Conservation (phyloP, 352 stramenopile genomes). For the Globisporangium takayamanum region DNA sequence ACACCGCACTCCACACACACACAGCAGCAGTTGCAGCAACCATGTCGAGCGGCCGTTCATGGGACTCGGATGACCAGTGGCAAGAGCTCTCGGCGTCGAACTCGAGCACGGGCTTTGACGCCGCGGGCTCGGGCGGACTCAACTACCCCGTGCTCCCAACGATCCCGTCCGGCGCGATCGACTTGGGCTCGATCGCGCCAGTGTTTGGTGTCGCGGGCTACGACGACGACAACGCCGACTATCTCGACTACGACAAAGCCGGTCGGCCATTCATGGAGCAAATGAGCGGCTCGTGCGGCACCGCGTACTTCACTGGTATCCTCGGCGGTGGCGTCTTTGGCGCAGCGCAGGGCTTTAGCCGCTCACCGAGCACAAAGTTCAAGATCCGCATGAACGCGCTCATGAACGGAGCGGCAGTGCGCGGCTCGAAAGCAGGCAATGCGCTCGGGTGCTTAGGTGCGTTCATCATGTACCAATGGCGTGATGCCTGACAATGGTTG, state of each 20-base stretch:
- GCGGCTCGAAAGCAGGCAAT: slow-evolving; percentile 82
- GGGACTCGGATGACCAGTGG: slow-evolving; percentile 73
- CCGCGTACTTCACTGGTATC: slow-evolving; percentile 83
- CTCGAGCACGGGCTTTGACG: slow-evolving; percentile 29
- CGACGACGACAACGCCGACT: slow-evolving; percentile 72
- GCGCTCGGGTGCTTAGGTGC: slow-evolving; percentile 71
- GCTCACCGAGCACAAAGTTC: slow-evolving; percentile 80
- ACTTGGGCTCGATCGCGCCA: slow-evolving; percentile 76
- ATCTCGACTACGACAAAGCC: slow-evolving; percentile 82
- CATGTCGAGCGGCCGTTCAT: slow-evolving; percentile 38
- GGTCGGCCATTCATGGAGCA: slow-evolving; percentile 83
- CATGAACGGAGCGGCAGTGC: slow-evolving; percentile 78
- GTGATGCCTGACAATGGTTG: not conserved
- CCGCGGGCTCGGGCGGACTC: slow-evolving; percentile 33
- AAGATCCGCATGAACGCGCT: slow-evolving; percentile 86
- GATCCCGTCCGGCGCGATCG: slow-evolving; percentile 71
- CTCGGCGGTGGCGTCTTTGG: slow-evolving; percentile 67
- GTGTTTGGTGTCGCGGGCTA: slow-evolving; percentile 80
- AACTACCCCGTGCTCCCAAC: slow-evolving; percentile 69
- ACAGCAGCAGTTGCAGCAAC: slow-evolving; percentile 5
- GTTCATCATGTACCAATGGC: slow-evolving; percentile 8
- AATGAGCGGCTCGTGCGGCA: slow-evolving; percentile 69
- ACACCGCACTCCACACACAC: not conserved
- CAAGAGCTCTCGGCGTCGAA: slow-evolving; percentile 48
- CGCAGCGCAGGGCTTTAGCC: slow-evolving; percentile 55